Evolutionary conservation across 371 early-diverging fungal species (phyloP).

Genomic region (Mortierella sp.): DNA sequence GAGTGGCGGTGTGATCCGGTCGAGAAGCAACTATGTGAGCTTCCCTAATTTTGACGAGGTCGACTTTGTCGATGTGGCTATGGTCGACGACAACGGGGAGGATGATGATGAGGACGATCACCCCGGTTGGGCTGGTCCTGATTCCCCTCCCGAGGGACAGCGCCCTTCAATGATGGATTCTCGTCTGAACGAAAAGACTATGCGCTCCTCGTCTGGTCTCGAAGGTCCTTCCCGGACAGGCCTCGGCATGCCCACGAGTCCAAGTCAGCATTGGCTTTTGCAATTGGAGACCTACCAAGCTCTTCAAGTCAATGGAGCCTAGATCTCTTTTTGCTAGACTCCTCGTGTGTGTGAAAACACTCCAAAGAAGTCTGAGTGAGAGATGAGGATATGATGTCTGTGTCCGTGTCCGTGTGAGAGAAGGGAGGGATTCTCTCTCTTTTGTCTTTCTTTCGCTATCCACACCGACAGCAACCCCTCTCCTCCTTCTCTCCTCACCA

Average conservation of each 20-base stretch:
- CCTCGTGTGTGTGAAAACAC: constrained; percentile 5
- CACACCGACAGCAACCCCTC: not conserved
- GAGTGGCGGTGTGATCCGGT: constrained; percentile 35
- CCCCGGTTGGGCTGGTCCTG: constrained; percentile 37
- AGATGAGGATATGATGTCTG: not conserved
- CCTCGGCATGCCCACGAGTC: constrained; percentile 43
- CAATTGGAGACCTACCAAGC: constrained; percentile 52
- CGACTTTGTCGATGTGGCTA: constrained; percentile 55
- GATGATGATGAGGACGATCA: constrained; percentile 52
- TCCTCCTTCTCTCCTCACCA: not conserved
- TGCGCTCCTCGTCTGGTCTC: not conserved
- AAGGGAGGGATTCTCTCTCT: not conserved
- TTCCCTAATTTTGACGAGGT: constrained; percentile 58
- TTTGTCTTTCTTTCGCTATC: not conserved
- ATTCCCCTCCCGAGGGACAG: constrained; percentile 41
- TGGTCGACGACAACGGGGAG: constrained; percentile 46
- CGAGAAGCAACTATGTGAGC: constrained; percentile 56
- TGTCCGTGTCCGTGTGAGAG: not conserved
- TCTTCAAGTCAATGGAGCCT: constrained; percentile 34
- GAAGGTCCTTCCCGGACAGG: not conserved
- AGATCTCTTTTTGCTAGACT: not conserved
- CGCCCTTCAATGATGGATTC: constrained; percentile 8
- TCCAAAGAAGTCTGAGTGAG: not conserved
- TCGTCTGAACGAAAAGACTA: constrained; percentile 24
- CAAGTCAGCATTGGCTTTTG: constrained; percentile 51